Evolutionary conservation across 2,329 filamentous ascomycete species (phyloP).

Genomic region (Nannizziopsis barbatae): DNA sequence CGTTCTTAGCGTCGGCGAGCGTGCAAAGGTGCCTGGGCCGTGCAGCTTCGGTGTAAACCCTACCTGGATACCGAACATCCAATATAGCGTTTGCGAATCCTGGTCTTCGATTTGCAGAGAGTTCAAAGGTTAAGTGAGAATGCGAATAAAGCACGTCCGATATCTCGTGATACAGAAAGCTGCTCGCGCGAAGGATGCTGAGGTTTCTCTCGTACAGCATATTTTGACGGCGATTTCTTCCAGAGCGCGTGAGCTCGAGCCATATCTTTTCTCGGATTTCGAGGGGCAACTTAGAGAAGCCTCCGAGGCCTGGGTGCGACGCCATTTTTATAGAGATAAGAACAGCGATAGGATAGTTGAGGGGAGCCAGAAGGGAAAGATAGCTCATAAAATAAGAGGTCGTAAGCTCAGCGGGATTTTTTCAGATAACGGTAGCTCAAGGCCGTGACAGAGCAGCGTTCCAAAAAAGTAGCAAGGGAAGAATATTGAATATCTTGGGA

Average conservation of each 20-base stretch:
- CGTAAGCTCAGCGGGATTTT: too few species aligned
- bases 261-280: conserved; percentile 12
- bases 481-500: too few species aligned
- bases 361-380: too few species aligned
- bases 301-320: too few species aligned
- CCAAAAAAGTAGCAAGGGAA: too few species aligned
- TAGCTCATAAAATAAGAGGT: too few species aligned
- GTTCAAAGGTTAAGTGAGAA: not conserved
- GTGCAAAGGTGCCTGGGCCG: not conserved
- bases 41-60: not conserved
- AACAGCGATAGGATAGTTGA: too few species aligned
- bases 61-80: not conserved
- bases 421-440: too few species aligned
- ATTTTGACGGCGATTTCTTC: conserved; percentile 15
- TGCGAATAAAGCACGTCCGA: conserved; percentile 2
- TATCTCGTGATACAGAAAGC: conserved; percentile 7
- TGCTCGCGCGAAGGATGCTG: conserved; percentile 7
- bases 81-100: not conserved
- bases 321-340: too few species aligned
- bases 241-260: conserved; percentile 7
- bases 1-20: not conserved
- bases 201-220: conserved; percentile 5
- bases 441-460: too few species aligned
- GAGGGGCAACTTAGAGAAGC: conserved; percentile 11
- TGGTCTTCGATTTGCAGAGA: not conserved